A percentile compares a stretch with the other conserved stretches of the same genome.
phyloP scores from a whole-genome alignment of 129 eudicot genomes.

The Saussurea involucrata region DNA sequence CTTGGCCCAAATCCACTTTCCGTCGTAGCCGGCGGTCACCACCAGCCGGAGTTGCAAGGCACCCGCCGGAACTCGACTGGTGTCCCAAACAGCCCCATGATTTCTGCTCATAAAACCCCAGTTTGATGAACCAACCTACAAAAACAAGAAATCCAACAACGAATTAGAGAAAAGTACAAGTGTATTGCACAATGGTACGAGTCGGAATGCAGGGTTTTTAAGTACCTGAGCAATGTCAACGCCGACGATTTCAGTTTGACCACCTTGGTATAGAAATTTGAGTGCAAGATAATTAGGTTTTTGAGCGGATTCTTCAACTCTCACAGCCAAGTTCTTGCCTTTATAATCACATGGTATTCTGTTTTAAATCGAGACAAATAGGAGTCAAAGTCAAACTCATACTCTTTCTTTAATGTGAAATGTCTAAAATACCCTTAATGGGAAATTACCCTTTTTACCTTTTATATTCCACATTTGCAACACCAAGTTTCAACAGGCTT shows the following conservation, averaged over 20 bases:
- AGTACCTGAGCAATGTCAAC: constrained; percentile 65
- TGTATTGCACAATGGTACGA: not conserved
- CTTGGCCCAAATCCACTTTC: constrained; percentile 54
- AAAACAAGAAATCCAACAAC: not conserved
- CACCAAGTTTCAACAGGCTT: constrained; percentile 53
- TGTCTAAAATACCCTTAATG: not conserved
- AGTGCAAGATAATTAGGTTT: constrained; percentile 70
- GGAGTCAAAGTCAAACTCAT: not conserved
- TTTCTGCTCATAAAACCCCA: constrained; percentile 62
- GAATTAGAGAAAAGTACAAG: not conserved
- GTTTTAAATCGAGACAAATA: constrained; percentile 3
- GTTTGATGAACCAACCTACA: constrained; percentile 58
- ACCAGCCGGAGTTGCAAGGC: constrained; percentile 58
- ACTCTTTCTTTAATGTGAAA: not conserved
- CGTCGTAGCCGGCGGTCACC: constrained; percentile 70
- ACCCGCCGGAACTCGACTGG: constrained; percentile 53
- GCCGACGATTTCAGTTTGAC: constrained; percentile 68
- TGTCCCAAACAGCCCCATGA: constrained; percentile 81
- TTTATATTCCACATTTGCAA: constrained; percentile 65
- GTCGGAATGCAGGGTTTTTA: not conserved
- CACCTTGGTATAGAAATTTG: constrained; percentile 71
- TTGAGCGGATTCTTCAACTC: constrained; percentile 75
- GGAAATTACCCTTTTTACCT: constrained; percentile 35
- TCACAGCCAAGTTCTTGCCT: constrained; percentile 52
- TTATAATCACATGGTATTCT: constrained; percentile 73